Evolutionary conservation across 2,329 filamentous ascomycete genomes (phyloP).

Genomic region (Sordariomycetes sp.): DNA sequence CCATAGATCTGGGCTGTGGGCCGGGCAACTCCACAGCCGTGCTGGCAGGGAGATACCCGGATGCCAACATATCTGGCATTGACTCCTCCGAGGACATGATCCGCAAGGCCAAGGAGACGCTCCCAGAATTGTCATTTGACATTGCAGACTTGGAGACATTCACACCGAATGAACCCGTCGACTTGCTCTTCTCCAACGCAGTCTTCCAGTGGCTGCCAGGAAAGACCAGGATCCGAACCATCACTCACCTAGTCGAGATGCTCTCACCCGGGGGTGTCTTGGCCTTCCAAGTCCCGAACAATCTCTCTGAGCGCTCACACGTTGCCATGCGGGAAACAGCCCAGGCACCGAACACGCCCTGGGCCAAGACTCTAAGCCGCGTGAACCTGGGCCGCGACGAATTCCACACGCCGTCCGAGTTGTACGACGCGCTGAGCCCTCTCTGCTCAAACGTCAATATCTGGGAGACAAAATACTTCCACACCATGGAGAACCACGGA

Average conservation of each 20-base stretch:
- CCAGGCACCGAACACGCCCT: constrained; percentile 22
- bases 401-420: constrained; percentile 29
- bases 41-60: constrained; percentile 30
- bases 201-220: constrained; percentile 43
- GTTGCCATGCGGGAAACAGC: constrained; percentile 26
- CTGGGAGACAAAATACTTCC: constrained; percentile 41
- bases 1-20: constrained; percentile 47
- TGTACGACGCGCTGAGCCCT: constrained; percentile 34
- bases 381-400: constrained; percentile 26
- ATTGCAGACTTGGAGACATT: constrained; percentile 31
- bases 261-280: constrained; percentile 31
- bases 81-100: constrained; percentile 45
- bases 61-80: constrained; percentile 32
- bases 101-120: constrained; percentile 22
- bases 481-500: constrained; percentile 30
- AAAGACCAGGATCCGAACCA: constrained; percentile 25
- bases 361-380: constrained; percentile 15
- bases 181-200: constrained; percentile 42
- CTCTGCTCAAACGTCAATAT: constrained; percentile 29
- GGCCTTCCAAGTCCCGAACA: constrained; percentile 37
- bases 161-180: constrained; percentile 13
- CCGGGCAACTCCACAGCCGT: constrained; percentile 43
- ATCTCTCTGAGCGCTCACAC: constrained; percentile 34
- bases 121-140: constrained; percentile 28
- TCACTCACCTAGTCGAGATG: constrained; percentile 25